Evolutionary conservation across 352 stramenopile species (phyloP).

Genomic region (Pythium periplocum): DNA sequence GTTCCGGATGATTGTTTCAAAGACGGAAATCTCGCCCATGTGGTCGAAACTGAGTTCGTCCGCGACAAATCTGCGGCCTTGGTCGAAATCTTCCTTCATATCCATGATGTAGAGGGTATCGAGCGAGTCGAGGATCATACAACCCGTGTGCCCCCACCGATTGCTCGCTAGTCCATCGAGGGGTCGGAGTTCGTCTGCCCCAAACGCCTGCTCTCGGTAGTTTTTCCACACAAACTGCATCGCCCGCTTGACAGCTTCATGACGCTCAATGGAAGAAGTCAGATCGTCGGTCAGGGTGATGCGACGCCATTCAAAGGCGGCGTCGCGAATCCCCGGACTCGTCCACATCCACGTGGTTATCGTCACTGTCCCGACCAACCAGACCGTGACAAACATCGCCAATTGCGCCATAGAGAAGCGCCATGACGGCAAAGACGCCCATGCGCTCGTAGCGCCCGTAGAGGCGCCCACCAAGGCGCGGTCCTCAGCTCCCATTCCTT

Average conservation of each 20-base stretch:
- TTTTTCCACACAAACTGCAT: slow-evolving; percentile 82
- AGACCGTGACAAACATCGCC: too few species aligned
- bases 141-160: slow-evolving; percentile 86
- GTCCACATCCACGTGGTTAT: too few species aligned
- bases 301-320: too few species aligned
- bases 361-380: too few species aligned
- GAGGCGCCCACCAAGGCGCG: too few species aligned
- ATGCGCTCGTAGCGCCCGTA: too few species aligned
- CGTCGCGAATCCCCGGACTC: too few species aligned
- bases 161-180: slow-evolving; percentile 48
- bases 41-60: slow-evolving; percentile 76
- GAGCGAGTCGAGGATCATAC: slow-evolving; percentile 93
- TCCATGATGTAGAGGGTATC: slow-evolving; percentile 98
- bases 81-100: slow-evolving; percentile 85
- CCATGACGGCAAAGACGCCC: too few species aligned
- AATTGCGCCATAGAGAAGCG: too few species aligned
- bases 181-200: slow-evolving; percentile 93
- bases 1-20: slow-evolving; percentile 98
- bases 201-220: slow-evolving; percentile 95
- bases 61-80: slow-evolving; percentile 84
- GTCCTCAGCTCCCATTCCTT: too few species aligned
- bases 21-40: slow-evolving; percentile 91
- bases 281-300: too few species aligned
- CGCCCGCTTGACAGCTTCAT: slow-evolving; percentile 44
- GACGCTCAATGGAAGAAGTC: slow-evolving; percentile 5